These are phyloP conservation scores for Jamesozyma lodderae DNA, from an alignment of 805 yeast species.

Conservation along the genomic window DNA sequence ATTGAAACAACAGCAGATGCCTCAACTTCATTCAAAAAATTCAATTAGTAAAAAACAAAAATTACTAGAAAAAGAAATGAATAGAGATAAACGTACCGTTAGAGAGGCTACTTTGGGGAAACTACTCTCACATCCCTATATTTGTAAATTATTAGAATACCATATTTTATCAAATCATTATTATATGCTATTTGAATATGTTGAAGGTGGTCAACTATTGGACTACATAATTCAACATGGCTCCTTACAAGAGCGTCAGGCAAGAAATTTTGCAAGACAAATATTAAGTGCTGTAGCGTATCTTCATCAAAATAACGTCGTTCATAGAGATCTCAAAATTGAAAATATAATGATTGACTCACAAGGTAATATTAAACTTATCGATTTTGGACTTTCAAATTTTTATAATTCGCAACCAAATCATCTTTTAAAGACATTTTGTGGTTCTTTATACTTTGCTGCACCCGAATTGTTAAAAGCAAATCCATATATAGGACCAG, in stretches of 20 bases:
- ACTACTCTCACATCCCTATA: conserved; percentile 80
- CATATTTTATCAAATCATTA: conserved; percentile 93
- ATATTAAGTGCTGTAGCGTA: conserved; percentile 89
- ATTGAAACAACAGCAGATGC: conserved; percentile 41
- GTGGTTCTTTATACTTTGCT: conserved; percentile 96
- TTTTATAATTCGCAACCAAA: conserved; percentile 35
- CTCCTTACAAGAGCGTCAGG: conserved; percentile 80
- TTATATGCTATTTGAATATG: conserved; percentile 93
- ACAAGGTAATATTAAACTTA: conserved; percentile 86
- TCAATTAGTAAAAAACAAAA: conserved; percentile 53
- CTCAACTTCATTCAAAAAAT: background rate
- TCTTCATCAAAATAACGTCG: conserved; percentile 88
- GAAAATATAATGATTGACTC: conserved; percentile 92
- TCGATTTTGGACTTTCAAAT: conserved; percentile 93
- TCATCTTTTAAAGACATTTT: conserved; percentile 63
- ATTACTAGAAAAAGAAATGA: conserved; percentile 73
- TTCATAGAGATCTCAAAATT: conserved; percentile 92
- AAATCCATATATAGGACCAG: conserved; percentile 90
- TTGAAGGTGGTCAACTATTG: conserved; percentile 93
- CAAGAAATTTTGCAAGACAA: conserved; percentile 87
- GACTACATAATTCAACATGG: conserved; percentile 97
- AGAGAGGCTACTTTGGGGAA: conserved; percentile 93
- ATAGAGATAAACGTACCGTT: conserved; percentile 83
- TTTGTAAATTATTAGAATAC: conserved; percentile 84
- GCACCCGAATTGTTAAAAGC: conserved; percentile 95